Conservation (phyloP, 306 rosid genomes). For the Castanea mollissima region DNA sequence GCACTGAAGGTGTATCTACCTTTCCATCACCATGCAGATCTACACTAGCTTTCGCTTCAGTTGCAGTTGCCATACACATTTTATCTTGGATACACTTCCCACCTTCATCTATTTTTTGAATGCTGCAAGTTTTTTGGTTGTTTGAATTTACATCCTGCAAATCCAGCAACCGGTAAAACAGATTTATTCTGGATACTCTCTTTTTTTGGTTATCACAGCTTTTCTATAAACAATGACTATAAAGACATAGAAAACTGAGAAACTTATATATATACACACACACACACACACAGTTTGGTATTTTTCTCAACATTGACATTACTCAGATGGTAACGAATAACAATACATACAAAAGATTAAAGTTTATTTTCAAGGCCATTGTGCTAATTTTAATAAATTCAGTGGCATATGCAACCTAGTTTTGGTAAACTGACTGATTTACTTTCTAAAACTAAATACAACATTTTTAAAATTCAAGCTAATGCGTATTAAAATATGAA, state of each 20-base stretch:
- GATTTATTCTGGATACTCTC: background rate
- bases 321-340: background rate
- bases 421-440: background rate
- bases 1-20: slow-evolving; percentile 32
- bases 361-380: background rate
- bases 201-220: background rate
- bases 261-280: background rate
- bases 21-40: slow-evolving; percentile 28
- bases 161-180: slow-evolving; percentile 27
- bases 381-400: background rate
- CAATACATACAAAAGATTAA: background rate
- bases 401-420: background rate
- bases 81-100: slow-evolving; percentile 38
- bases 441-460: background rate
- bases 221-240: background rate
- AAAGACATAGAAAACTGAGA: background rate
- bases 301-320: background rate
- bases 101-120: slow-evolving; percentile 35
- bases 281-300: too few relatives aligned
- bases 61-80: slow-evolving; percentile 30
- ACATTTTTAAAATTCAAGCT: background rate
- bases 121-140: slow-evolving; percentile 28
- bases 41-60: slow-evolving; percentile 30
- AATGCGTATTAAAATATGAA: background rate
- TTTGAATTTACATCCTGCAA: slow-evolving; percentile 44